Base-by-base conservation (phyloP, 176 grass and related monocot species). In the Saccharum officinarum region DNA sequence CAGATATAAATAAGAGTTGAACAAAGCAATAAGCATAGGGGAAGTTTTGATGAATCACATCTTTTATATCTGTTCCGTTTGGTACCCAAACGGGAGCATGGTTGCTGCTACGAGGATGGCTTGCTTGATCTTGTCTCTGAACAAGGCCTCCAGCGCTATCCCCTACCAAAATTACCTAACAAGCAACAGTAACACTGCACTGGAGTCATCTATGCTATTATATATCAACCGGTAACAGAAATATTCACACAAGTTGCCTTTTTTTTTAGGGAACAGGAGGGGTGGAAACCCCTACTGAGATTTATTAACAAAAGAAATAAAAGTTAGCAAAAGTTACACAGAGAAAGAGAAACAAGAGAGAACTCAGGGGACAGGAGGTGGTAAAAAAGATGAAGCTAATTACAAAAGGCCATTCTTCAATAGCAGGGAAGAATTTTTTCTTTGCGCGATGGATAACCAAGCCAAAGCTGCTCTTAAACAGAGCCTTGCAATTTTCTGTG, bases 81-180 rank as follows among this genome's bases (percentile, higher is more conserved):
- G 45, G 62, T 28, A 90, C 62, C 91, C 91, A 17, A 76, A 93
- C 11, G 78, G 85, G 26, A 93, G 91, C 88, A 90, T 90, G n/a
- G 84, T 54, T 55, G 91, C 91, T 68, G 91, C 91, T 54, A 90
- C 39, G 87, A 89, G 85, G 59, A 85, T 79, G 8, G 82, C 87
- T 11, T 80, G 69, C 82, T 84, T 89, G 18, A 92, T 87, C 42
- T 70, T 92, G 36, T 84, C 38, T 4, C 33, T 31, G 22, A 84
- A 87, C 38, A 71, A 90, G 71, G 26, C 81, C 84, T 69, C 85
- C 84, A 14, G 88, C 81, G 31, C 91, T 90, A 25, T 93, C 84
- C 11, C 84, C 91, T 28, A 87, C 68, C 73, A 93, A 36, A 54
- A 89, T 44, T 10, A 71, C 68, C 68, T 71, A 38, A 4, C 3